These are phyloP conservation scores for Suillus subluteus DNA, from an alignment of 768 basidiomycete genomes.

Conservation along the genomic window DNA sequence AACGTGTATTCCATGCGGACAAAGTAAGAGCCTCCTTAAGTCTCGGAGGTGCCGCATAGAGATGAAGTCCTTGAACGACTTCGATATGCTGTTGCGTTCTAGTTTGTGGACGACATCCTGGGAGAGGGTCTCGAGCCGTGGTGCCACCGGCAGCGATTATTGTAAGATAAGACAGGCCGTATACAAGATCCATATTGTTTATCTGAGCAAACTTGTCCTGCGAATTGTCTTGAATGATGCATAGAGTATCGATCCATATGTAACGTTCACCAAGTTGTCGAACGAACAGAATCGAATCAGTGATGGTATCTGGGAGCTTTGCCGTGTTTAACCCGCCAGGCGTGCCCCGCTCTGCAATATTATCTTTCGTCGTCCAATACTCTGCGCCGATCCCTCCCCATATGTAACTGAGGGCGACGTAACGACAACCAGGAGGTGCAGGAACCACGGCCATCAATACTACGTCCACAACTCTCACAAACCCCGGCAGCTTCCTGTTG, in stretches of 20 bases:
- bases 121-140: conserved; percentile 19
- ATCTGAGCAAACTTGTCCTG: conserved; percentile 24
- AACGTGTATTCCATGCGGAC: conserved; percentile 24
- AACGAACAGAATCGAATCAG: conserved; percentile 26
- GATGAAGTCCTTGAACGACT: conserved; percentile 24
- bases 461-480: conserved; percentile 12
- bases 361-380: conserved; percentile 12
- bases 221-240: conserved; percentile 25
- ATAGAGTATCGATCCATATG: conserved; percentile 30
- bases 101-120: conserved; percentile 18
- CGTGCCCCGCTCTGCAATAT: neutral
- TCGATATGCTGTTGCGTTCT: conserved; percentile 23
- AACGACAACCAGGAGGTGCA: conserved; percentile 25
- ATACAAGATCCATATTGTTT: conserved; percentile 25
- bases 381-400: conserved; percentile 20
- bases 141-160: conserved; percentile 21
- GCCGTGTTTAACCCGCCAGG: conserved; percentile 3
- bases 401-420: conserved; percentile 28
- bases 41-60: conserved; percentile 22
- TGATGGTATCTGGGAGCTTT: conserved; percentile 26
- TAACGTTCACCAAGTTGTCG: conserved; percentile 26
- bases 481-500: conserved; percentile 5
- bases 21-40: conserved; percentile 13
- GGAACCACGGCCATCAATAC: conserved; percentile 10
- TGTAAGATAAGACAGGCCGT: conserved; percentile 21